A percentile compares a stretch with the other conserved stretches of the same genome.
These are phyloP conservation scores for Medicago truncatula DNA, from an alignment of 306 rosid genomes.

Conservation along the genomic window MtrunA17r5.0-ANR NC_053046.1:5188501-5189000, in stretches of 20 bases:
- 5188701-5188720: background rate
- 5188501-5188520: slow-evolving; percentile 23
- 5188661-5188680: background rate
- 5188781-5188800: background rate
- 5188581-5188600: slow-evolving; percentile 36
- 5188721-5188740: background rate
- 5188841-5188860: too few species aligned
- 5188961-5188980: too few species aligned
- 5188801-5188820: background rate
- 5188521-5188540: slow-evolving; percentile 41
- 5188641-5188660: background rate
- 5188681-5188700: background rate
- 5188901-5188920: too few species aligned
- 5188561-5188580: slow-evolving; percentile 29
- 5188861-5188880: too few species aligned
- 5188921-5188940: too few species aligned
- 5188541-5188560: slow-evolving; percentile 16
- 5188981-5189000: too few species aligned
- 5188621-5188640: background rate
- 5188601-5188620: slow-evolving; percentile 13
- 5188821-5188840: background rate
- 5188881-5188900: too few species aligned
- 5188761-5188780: background rate
- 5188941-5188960: too few species aligned
- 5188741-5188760: background rate